Conservation (phyloP, 805 yeast species). For the Ogataea paraovalis region DNA sequence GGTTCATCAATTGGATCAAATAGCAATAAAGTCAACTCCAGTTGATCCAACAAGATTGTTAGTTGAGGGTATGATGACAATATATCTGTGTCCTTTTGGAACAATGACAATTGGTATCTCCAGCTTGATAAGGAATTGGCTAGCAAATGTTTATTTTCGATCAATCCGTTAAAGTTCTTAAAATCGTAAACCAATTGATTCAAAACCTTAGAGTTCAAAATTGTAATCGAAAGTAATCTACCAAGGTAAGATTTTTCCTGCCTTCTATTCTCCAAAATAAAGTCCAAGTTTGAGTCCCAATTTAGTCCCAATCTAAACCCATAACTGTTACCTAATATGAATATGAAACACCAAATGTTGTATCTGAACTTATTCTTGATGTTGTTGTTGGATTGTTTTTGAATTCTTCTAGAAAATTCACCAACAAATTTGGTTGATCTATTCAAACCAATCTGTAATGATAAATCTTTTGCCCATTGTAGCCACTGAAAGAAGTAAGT, state of each 20-base stretch:
- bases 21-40: constrained; percentile 18
- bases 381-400: constrained; percentile 6
- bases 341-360: constrained; percentile 27
- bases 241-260: constrained; percentile 14
- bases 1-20: constrained; percentile 16
- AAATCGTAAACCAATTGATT: constrained; percentile 20
- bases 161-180: constrained; percentile 10
- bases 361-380: constrained; percentile 14
- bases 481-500: constrained; percentile 22
- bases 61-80: constrained; percentile 1
- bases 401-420: constrained; percentile 18
- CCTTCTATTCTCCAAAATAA: constrained; percentile 14
- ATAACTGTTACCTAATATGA: constrained; percentile 24
- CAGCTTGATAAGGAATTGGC: constrained; percentile 22
- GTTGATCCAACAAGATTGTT: constrained; percentile 6
- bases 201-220: constrained; percentile 18
- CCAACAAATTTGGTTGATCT: constrained; percentile 11
- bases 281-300: constrained; percentile 22
- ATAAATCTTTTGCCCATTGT: constrained; percentile 20
- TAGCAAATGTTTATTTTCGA: constrained; percentile 13
- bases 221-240: constrained; percentile 17
- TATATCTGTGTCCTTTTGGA: constrained; percentile 2
- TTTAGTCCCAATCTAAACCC: constrained; percentile 25
- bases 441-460: constrained; percentile 20
- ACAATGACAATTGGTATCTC: constrained; percentile 17